Base-by-base conservation (phyloP, 176 grass and related monocot genomes). In the Hordeum marinum region DNA sequence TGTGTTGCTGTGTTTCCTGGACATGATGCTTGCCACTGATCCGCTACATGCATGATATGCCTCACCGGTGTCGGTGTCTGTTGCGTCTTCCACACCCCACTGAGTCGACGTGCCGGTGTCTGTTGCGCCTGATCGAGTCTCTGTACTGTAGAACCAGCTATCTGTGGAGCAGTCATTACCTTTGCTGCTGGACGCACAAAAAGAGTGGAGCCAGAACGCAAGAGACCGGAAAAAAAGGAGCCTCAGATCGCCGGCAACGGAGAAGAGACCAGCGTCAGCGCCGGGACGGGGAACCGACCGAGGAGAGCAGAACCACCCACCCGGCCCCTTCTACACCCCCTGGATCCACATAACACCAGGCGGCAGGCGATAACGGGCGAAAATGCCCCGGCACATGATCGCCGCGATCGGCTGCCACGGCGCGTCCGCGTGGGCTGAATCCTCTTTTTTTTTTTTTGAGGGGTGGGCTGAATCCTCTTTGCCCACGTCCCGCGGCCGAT, bases 361-460 rank as follows among this genome's bases (percentile, higher is more conserved):
- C 63, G 8, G 2, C n/a, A n/a, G n/a, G n/a, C n/a, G n/a, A n/a
- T 15, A 14, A 48, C 45, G 46, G 20, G 11, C n/a, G 39, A 72
- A 72, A 24, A 25, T 23, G 39, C 23, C 13, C 23, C 80, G 35
- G 72, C 80, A 85, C 87, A 85, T 69, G 69, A 57, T 59, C 68
- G 2, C 50, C 62, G 69, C 61, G 69, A 85, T 89, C 77, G 77
- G 68, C 29, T 41, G 48, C 2, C 67, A n/a, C 68, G 36, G 2
- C 68, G 21, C 40, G 37, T 71, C 68, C 60, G 15, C 59, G 68
- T 45, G 21, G 26, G 60, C 48, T 3, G 87, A 36, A 58, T 35
- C 35, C 60, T 75, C 34, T 80, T 75, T 88, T n/a, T n/a, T n/a
- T n/a, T n/a, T n/a, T n/a, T n/a, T n/a, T n/a, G n/a, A n/a, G n/a